Evolutionary conservation across 257 asterid species (phyloP).

Genomic region (Salvia miltiorrhiza): DNA sequence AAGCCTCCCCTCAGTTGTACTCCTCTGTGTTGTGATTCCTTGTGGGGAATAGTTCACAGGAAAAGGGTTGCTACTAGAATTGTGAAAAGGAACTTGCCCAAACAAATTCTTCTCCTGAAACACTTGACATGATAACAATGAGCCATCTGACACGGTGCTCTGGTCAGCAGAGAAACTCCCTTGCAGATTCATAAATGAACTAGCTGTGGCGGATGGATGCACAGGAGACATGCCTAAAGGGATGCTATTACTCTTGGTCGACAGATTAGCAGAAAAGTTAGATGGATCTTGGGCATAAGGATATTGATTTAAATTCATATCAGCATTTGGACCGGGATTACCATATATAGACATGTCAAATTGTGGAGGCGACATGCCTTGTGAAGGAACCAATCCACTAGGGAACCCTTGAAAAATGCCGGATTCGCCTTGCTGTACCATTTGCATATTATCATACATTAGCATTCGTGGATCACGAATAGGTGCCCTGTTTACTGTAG

Average conservation of each 20-base stretch:
- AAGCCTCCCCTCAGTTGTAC: conserved; percentile 31
- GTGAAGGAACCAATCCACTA: conserved; percentile 48
- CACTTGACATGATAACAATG: conserved; percentile 31
- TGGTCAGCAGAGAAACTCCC: conserved; percentile 34
- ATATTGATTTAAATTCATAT: conserved; percentile 35
- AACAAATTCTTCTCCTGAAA: conserved; percentile 33
- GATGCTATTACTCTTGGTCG: conserved; percentile 30
- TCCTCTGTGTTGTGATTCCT: conserved; percentile 30
- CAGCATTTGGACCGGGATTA: conserved; percentile 27
- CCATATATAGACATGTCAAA: conserved; percentile 40
- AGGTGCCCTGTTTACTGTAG: conserved; percentile 35
- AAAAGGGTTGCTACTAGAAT: conserved; percentile 28
- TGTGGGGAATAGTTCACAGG: conserved; percentile 37
- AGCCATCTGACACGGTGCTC: conserved; percentile 27
- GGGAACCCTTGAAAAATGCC: conserved; percentile 26
- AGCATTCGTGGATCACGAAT: conserved; percentile 46
- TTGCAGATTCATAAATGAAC: conserved; percentile 35
- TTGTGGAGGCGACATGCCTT: conserved; percentile 40
- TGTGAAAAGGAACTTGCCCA: conserved; percentile 39
- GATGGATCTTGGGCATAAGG: conserved; percentile 45
- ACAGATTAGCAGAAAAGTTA: conserved; percentile 29
- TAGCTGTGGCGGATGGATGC: conserved; percentile 36
- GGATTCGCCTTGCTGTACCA: conserved; percentile 38
- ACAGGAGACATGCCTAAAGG: conserved; percentile 29
- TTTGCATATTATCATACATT: conserved; percentile 35